phyloP scores from a whole-genome alignment of 139 green algal species.

The Tetraselmis striata region DNA sequence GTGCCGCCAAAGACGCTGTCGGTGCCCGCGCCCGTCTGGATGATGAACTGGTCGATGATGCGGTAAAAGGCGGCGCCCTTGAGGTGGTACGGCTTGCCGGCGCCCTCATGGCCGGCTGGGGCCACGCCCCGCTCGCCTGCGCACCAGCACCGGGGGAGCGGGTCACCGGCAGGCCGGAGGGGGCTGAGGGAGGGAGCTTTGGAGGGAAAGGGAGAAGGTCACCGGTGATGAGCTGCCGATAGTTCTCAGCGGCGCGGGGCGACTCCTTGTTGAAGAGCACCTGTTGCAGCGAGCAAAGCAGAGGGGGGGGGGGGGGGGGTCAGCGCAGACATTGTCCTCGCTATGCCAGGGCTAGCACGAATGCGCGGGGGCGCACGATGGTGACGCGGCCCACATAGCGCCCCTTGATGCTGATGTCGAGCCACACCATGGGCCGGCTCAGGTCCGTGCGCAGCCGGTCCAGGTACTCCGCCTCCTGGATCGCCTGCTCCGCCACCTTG shows the following conservation, averaged over 20 bases:
- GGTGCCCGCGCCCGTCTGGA: constrained; percentile 34
- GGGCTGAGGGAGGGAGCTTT: too few relatives aligned
- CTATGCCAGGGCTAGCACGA: too few relatives aligned
- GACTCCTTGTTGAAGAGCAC: constrained; percentile 33
- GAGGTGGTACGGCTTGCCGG: constrained; percentile 41
- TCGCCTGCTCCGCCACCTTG: constrained; percentile 2
- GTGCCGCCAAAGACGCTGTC: constrained; percentile 39
- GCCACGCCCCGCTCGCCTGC: constrained; percentile 52
- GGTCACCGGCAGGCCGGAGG: too few relatives aligned
- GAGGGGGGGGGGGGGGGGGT: too few relatives aligned
- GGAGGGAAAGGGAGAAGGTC: too few relatives aligned
- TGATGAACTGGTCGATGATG: constrained; percentile 53
- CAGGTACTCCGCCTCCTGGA: constrained; percentile 1
- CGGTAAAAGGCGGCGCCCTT: constrained; percentile 44
- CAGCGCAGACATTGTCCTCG: too few relatives aligned
- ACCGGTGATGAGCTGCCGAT: constrained; percentile 29
- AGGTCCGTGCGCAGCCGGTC: constrained; percentile 9
- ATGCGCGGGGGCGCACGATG: neutral
- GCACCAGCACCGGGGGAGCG: neutral
- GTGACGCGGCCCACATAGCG: constrained; percentile 27
- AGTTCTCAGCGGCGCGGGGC: constrained; percentile 47
- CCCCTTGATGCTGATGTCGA: constrained; percentile 35
- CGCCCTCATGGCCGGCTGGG: constrained; percentile 37
- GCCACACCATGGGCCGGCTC: constrained; percentile 37
- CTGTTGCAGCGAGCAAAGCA: too few relatives aligned